These are phyloP conservation scores for Tulasnella sp. DNA, from an alignment of 768 basidiomycete species.

Conservation along the genomic window DNA sequence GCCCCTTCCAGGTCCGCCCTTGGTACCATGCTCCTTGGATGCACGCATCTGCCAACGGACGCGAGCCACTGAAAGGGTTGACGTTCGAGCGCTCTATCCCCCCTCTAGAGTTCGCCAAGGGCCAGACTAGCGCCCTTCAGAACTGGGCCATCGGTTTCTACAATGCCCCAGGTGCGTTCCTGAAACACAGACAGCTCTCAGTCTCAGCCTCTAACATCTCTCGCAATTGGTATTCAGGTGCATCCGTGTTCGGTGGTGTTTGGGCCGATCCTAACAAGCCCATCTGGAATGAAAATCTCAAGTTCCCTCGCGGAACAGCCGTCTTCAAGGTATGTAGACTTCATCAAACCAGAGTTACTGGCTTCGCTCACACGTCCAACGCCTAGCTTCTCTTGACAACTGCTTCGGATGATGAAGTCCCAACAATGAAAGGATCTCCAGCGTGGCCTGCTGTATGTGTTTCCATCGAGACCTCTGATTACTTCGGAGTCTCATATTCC, in stretches of 20 bases:
- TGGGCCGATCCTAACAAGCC: neutral
- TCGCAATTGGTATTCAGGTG: neutral
- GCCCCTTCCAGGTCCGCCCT: neutral
- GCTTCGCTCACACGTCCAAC: neutral
- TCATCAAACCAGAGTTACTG: too few relatives aligned
- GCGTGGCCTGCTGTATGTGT: neutral
- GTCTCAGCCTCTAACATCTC: neutral
- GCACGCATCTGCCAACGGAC: conserved; percentile 5
- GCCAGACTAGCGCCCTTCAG: neutral
- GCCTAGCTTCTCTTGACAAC: neutral
- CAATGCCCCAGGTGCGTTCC: neutral
- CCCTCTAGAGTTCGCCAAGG: neutral
- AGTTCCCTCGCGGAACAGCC: neutral
- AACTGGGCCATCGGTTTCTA: conserved; percentile 10
- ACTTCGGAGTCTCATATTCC: neutral
- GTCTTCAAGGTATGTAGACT: neutral
- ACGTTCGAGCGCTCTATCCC: conserved; percentile 3
- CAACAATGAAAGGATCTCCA: neutral
- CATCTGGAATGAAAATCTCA: neutral
- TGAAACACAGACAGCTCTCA: neutral
- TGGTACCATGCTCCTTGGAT: conserved; percentile 13
- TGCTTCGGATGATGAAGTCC: neutral
- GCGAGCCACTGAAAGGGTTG: conserved; percentile 1
- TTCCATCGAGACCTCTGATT: neutral
- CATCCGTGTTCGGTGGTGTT: conserved; percentile 1